These are phyloP conservation scores for Chlorella sp. DNA, from an alignment of 139 green algal genomes.

Conservation along the genomic window DNA sequence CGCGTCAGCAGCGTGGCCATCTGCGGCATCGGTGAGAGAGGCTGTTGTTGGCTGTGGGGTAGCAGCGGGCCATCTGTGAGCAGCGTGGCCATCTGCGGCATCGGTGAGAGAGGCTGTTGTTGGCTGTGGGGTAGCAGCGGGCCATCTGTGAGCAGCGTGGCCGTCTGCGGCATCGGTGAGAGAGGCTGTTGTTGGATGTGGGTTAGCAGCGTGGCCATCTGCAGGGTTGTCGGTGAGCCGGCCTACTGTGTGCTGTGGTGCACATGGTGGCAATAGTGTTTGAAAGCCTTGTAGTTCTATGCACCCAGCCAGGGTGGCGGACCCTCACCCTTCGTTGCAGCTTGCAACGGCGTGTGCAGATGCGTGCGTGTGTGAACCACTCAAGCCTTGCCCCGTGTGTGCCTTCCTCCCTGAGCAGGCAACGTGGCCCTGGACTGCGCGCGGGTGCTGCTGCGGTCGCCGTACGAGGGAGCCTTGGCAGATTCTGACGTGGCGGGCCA, in stretches of 20 bases:
- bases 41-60: neutral
- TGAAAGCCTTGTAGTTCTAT: too few species aligned
- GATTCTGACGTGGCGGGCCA: conserved; percentile 81
- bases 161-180: conserved; percentile 25
- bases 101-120: conserved; percentile 15
- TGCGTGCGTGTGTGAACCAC: too few species aligned
- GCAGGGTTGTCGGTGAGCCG: conserved; percentile 17
- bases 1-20: conserved; percentile 7
- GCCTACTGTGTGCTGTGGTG: too few species aligned
- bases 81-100: too few species aligned
- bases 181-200: conserved; percentile 11
- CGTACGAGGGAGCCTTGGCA: conserved; percentile 31
- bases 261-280: too few species aligned
- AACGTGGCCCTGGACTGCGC: conserved; percentile 96
- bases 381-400: too few species aligned
- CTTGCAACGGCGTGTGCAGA: too few species aligned
- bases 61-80: too few species aligned
- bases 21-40: conserved; percentile 38
- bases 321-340: too few species aligned
- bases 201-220: conserved; percentile 33
- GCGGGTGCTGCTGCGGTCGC: conserved; percentile 70
- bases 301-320: too few species aligned
- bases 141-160: too few species aligned
- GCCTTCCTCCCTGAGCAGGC: conserved; percentile 15
- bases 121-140: too few species aligned